A percentile compares a stretch with the other conserved stretches of the same genome.
Evolutionary conservation across 495 filamentous ascomycete species (phyloP).

Genomic region (Aspergillus bertholletiae): DNA sequence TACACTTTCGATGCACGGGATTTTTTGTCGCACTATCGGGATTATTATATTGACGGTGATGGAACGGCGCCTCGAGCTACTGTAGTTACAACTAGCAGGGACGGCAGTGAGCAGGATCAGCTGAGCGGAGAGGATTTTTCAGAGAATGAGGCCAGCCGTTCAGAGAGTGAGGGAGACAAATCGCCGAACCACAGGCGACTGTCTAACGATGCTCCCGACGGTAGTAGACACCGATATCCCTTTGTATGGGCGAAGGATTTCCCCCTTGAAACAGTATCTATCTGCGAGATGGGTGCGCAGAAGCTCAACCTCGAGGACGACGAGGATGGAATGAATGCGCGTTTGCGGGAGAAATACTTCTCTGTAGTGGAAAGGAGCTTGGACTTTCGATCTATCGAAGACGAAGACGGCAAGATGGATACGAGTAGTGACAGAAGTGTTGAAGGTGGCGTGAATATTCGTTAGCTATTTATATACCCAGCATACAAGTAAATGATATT

Average conservation of each 20-base stretch:
- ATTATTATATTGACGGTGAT: constrained; percentile 32
- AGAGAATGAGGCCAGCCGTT: not conserved
- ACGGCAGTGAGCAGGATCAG: not conserved
- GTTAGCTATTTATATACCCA: not conserved
- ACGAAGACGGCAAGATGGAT: too few species aligned
- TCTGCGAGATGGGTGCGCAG: constrained; percentile 79
- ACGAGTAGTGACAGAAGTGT: not conserved
- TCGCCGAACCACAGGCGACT: not conserved
- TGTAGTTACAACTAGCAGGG: not conserved
- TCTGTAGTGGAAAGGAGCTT: constrained; percentile 36
- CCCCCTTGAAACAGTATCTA: constrained; percentile 57
- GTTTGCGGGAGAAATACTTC: constrained; percentile 41
- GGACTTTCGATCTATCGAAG: constrained; percentile 8
- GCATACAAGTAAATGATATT: not conserved
- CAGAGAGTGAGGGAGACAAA: not conserved
- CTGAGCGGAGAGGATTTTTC: not conserved
- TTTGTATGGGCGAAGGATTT: constrained; percentile 62
- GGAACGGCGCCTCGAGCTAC: constrained; percentile 15
- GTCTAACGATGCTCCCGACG: not conserved
- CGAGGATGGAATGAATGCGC: constrained; percentile 24
- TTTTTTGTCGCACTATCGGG: constrained; percentile 25
- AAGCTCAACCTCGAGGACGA: constrained; percentile 38
- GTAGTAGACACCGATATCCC: constrained; percentile 8
- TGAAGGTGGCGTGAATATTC: not conserved
- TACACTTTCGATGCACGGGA: constrained; percentile 39